phyloP scores from a whole-genome alignment of 345 rosid genomes.

The Eucalyptus dawsonii region DNA sequence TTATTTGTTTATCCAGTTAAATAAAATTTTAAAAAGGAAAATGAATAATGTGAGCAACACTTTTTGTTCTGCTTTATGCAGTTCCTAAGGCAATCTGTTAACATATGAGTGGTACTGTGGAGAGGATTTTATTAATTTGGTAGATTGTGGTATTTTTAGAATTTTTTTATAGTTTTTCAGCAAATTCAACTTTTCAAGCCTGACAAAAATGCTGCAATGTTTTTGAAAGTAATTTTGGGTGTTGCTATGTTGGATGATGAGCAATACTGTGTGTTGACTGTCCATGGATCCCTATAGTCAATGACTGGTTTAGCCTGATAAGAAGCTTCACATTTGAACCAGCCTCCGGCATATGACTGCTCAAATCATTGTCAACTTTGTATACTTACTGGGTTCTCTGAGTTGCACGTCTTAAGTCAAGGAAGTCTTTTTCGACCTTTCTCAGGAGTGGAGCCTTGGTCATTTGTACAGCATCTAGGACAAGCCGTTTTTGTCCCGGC shows the following conservation, averaged over 20 bases:
- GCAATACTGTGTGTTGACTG: not conserved
- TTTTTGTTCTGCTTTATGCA: not conserved
- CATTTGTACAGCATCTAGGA: conserved; percentile 69
- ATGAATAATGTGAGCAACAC: not conserved
- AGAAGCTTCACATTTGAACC: not conserved
- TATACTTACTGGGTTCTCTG: not conserved
- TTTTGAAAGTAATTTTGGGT: not conserved
- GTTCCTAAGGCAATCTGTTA: not conserved
- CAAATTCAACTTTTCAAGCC: not conserved
- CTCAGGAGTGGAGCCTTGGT: conserved; percentile 93
- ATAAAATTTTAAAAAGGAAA: not conserved
- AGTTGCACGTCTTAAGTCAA: not conserved
- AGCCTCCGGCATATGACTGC: not conserved
- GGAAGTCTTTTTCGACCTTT: not conserved
- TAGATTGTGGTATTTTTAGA: not conserved
- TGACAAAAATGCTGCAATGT: not conserved
- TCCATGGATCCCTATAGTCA: not conserved
- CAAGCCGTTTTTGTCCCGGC: conserved; percentile 90
- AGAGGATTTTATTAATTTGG: not conserved
- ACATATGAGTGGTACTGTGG: not conserved
- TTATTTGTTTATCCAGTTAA: not conserved
- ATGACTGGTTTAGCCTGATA: not conserved
- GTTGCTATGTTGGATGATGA: not conserved
- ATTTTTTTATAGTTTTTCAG: not conserved
- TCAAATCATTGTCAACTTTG: not conserved